Conservation (phyloP, 2,329 filamentous ascomycete species). For the Penicillium thymicola region DNA sequence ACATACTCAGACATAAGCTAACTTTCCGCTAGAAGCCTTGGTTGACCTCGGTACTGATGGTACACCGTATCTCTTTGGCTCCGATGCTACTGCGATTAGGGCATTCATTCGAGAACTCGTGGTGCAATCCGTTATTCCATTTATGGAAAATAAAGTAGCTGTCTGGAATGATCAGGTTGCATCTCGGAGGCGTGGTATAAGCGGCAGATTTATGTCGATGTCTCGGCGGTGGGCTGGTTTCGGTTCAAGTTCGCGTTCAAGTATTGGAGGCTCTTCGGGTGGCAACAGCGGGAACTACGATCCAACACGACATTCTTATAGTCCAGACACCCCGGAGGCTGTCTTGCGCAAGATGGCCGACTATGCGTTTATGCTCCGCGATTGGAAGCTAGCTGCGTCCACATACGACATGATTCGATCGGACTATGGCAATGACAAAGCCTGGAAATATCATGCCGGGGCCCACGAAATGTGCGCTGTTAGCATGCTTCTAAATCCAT, state of each 20-base stretch:
- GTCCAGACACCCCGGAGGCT: slow-evolving; percentile 79
- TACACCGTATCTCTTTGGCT: slow-evolving; percentile 79
- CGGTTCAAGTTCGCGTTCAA: slow-evolving; percentile 62
- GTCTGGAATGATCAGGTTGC: slow-evolving; percentile 98
- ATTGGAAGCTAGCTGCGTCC: slow-evolving; percentile 88
- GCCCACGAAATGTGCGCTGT: slow-evolving; percentile 93
- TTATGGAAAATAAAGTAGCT: slow-evolving; percentile 89
- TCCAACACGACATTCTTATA: slow-evolving; percentile 72
- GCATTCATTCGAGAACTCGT: slow-evolving; percentile 93
- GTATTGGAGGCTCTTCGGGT: slow-evolving; percentile 48
- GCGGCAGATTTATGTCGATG: slow-evolving; percentile 89
- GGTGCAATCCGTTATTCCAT: slow-evolving; percentile 88
- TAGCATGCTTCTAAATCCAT: slow-evolving; percentile 73
- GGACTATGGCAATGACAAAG: slow-evolving; percentile 93
- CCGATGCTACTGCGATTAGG: slow-evolving; percentile 81
- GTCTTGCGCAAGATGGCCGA: slow-evolving; percentile 91
- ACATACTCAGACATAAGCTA: neutral
- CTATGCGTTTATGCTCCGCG: slow-evolving; percentile 93
- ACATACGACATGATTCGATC: slow-evolving; percentile 86
- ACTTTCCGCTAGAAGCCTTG: slow-evolving; percentile 31
- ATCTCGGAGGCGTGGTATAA: slow-evolving; percentile 80
- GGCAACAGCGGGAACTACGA: slow-evolving; percentile 67
- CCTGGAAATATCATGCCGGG: slow-evolving; percentile 91
- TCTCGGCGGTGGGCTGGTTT: slow-evolving; percentile 88
- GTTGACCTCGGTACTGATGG: slow-evolving; percentile 65